Conservation (phyloP, 2,329 filamentous ascomycete genomes). For the Cordyceps cateniannulata region DNA sequence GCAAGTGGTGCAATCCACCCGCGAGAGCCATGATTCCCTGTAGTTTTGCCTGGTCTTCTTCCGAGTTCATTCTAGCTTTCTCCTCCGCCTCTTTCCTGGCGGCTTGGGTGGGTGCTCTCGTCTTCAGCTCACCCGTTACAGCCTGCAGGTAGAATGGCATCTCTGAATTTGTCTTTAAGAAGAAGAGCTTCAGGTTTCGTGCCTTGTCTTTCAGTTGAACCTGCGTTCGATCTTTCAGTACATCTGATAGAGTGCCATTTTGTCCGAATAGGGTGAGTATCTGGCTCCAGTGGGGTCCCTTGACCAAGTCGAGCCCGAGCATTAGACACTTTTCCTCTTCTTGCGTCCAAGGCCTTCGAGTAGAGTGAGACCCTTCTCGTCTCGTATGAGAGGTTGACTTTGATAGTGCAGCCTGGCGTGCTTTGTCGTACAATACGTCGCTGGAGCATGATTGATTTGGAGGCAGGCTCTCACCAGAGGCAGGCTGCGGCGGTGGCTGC, state of each 20-base stretch:
- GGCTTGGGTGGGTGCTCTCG: slow-evolving; percentile 69
- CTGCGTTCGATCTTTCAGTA: slow-evolving; percentile 81
- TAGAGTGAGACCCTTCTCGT: slow-evolving; percentile 52
- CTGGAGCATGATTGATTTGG: slow-evolving; percentile 52
- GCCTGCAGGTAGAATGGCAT: slow-evolving; percentile 83
- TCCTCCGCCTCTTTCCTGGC: slow-evolving; percentile 63
- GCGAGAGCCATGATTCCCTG: slow-evolving; percentile 54
- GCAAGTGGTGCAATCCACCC: slow-evolving; percentile 42
- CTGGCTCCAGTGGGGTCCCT: slow-evolving; percentile 89
- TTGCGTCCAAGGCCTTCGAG: slow-evolving; percentile 75
- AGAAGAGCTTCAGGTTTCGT: slow-evolving; percentile 83
- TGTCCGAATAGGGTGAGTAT: slow-evolving; percentile 77
- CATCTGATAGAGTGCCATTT: slow-evolving; percentile 72
- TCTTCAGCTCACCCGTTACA: slow-evolving; percentile 86
- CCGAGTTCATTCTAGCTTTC: slow-evolving; percentile 49
- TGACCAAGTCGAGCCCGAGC: slow-evolving; percentile 80
- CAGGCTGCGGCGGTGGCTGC: slow-evolving; percentile 9
- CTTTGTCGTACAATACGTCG: slow-evolving; percentile 50
- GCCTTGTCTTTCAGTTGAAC: slow-evolving; percentile 92
- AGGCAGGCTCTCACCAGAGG: slow-evolving; percentile 36
- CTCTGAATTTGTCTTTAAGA: slow-evolving; percentile 84
- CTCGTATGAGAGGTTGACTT: slow-evolving; percentile 50
- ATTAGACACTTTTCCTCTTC: slow-evolving; percentile 89
- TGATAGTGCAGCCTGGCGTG: slow-evolving; percentile 51
- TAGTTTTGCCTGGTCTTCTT: slow-evolving; percentile 54